Conservation (phyloP, 305 asterid genomes). For the Fraxinus sp. region DNA sequence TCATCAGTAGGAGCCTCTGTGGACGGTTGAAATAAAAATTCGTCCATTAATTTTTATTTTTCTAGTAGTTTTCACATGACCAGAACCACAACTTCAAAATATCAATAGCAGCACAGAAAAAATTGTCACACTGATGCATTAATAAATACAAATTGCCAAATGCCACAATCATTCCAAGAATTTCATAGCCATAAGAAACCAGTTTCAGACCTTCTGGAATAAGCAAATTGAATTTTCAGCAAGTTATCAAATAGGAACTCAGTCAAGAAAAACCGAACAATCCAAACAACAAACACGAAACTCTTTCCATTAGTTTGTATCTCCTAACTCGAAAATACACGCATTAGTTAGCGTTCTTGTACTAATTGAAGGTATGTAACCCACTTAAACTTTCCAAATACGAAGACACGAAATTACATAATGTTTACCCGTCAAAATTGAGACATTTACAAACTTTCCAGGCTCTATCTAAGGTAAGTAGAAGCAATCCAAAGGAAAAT, state of each 20-base stretch:
- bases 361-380: background rate
- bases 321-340: background rate
- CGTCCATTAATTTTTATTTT: background rate
- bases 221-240: background rate
- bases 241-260: background rate
- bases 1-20: background rate
- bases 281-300: conserved; percentile 11
- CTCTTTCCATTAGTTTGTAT: conserved; percentile 22
- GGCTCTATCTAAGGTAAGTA: conserved; percentile 67
- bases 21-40: background rate
- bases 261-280: background rate
- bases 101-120: background rate
- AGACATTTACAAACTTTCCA: conserved; percentile 15
- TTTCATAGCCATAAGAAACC: conserved; percentile 9
- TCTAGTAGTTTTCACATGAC: background rate
- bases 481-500: conserved; percentile 85
- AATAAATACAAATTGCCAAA: conserved; percentile 1
- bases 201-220: background rate
- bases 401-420: conserved; percentile 16
- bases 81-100: background rate
- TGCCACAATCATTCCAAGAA: conserved; percentile 14
- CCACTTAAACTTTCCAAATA: conserved; percentile 20
- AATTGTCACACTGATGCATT: background rate
- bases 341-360: background rate
- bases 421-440: conserved; percentile 33